A percentile compares a stretch with the other conserved stretches of the same genome.
Evolutionary conservation across 495 filamentous ascomycete species (phyloP).

Genomic region (Melanomma pulvis-pyrius): DNA sequence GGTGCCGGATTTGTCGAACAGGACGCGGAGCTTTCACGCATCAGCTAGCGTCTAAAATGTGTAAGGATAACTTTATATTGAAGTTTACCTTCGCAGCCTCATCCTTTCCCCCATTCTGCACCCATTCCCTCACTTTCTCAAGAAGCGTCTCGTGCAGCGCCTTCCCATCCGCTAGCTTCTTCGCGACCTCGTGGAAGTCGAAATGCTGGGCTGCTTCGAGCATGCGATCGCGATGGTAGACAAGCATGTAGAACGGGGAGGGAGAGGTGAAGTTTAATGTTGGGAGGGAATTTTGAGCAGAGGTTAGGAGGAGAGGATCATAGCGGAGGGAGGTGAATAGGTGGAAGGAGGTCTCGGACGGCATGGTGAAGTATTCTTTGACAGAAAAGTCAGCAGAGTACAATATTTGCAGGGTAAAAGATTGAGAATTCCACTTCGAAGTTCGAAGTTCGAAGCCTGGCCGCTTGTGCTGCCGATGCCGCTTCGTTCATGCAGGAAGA

Average conservation of each 20-base stretch:
- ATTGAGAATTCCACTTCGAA: too few species aligned
- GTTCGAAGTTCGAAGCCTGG: background rate
- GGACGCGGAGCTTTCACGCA: slow-evolving; percentile 38
- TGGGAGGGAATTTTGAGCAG: slow-evolving; percentile 50
- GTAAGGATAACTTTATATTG: background rate
- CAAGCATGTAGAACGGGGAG: slow-evolving; percentile 81
- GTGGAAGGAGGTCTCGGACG: slow-evolving; percentile 48
- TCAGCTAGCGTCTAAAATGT: background rate
- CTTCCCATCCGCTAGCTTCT: slow-evolving; percentile 48
- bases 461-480: slow-evolving; percentile 2
- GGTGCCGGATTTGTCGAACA: slow-evolving; percentile 30
- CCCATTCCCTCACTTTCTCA: slow-evolving; percentile 31
- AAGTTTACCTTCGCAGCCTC: slow-evolving; percentile 35
- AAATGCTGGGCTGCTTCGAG: slow-evolving; percentile 72
- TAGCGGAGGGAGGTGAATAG: slow-evolving; percentile 78
- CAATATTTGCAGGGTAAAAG: too few species aligned
- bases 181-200: slow-evolving; percentile 56
- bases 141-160: slow-evolving; percentile 46
- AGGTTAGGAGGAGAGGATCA: slow-evolving; percentile 63
- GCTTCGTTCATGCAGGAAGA: slow-evolving; percentile 16
- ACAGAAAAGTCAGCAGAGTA: background rate
- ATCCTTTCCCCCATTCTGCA: slow-evolving; percentile 24
- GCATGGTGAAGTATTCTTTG: slow-evolving; percentile 7
- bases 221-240: slow-evolving; percentile 81
- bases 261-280: slow-evolving; percentile 42